A percentile compares a stretch with the other conserved stretches of the same genome.
Evolutionary conservation across 805 yeast genomes (phyloP).

Genomic region (Nematodospora valgi): DNA sequence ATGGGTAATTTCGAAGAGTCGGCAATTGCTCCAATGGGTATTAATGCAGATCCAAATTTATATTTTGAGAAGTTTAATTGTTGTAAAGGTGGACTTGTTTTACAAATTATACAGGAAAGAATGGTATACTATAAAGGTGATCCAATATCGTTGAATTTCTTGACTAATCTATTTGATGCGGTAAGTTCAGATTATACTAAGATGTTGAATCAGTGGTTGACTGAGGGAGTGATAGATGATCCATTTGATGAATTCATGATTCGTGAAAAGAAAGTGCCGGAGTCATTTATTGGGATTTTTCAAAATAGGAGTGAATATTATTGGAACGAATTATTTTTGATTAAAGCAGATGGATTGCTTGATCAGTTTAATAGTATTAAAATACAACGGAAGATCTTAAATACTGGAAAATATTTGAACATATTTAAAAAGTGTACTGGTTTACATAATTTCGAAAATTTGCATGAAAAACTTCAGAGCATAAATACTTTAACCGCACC

Average conservation of each 20-base stretch:
- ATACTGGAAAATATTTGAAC: constrained; percentile 83
- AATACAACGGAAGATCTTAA: constrained; percentile 60
- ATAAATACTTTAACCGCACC: constrained; percentile 32
- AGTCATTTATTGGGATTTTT: constrained; percentile 20
- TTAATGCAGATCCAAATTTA: constrained; percentile 14
- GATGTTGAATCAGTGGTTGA: constrained; percentile 79
- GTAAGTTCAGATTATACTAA: constrained; percentile 61
- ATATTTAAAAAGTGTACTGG: constrained; percentile 62
- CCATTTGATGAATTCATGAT: constrained; percentile 81
- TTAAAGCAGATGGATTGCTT: constrained; percentile 73
- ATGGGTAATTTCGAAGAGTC: constrained; percentile 43
- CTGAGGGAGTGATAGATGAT: constrained; percentile 69
- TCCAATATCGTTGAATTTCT: constrained; percentile 47
- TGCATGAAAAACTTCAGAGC: constrained; percentile 24
- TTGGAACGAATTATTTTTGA: constrained; percentile 73
- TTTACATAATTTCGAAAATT: constrained; percentile 30
- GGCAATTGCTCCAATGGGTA: not conserved
- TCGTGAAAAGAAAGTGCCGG: constrained; percentile 37
- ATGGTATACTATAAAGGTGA: constrained; percentile 66
- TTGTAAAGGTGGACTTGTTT: constrained; percentile 77
- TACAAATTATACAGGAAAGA: constrained; percentile 58
- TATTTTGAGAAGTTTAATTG: constrained; percentile 36
- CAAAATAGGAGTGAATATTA: constrained; percentile 51
- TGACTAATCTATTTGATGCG: constrained; percentile 49
- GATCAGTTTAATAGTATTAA: constrained; percentile 54